Base-by-base conservation (phyloP, 1,284 basidiomycete species). In the Ceratorhiza oryzae-sativae region DNA sequence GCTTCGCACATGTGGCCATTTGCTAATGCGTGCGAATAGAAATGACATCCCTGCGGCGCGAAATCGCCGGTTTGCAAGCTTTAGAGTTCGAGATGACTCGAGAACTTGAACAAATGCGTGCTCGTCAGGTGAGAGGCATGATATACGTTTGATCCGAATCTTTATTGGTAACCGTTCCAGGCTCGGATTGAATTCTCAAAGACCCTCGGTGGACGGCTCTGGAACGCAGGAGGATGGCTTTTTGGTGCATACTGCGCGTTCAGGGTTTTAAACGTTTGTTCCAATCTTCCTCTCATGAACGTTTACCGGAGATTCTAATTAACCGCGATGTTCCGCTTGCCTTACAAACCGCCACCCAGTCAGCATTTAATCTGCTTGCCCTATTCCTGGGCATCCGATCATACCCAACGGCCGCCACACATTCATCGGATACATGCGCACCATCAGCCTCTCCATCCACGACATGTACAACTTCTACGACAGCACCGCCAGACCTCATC, bases 201-300 rank as follows among this genome's bases (percentile, higher is more conserved):
- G 8, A 91, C 91, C 0, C 77, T 89, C 59, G 81, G 81, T 67
- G 90, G 90, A 0, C 82, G 80, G 61, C 58, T 88, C 3, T 80
- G 85, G 75, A 83, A 83, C 73, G 78, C 83, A 72, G 80, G 83
- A 1, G 86, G 86, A 6, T 80, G 82, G 25, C 23, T 87, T 0
- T 90, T 91, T 77, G 89, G 88, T 3, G 73, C 87, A 2, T 93
- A 92, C 77, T 93, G 90, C 76, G 79, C 87, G 3, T 83, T 88
- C 60, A 85, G 91, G 70, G 84, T 88, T 53, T 74, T 89, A 72
- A 88, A 83, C 71, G 91, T 90, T 78, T 76, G 89, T 83, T 27
- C 32, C 18, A 10, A 23, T 34, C 23, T 62, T 25, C 34, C 27
- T 25, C 25, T n/a, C n/a, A n/a, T n/a, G n/a, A n/a, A 25, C n/a